Percentiles rank a stretch among this genome's conserved stretches.
These are phyloP conservation scores for Pleurotus pulmonarius DNA, from an alignment of 768 basidiomycete species.

Conservation along the genomic window DNA sequence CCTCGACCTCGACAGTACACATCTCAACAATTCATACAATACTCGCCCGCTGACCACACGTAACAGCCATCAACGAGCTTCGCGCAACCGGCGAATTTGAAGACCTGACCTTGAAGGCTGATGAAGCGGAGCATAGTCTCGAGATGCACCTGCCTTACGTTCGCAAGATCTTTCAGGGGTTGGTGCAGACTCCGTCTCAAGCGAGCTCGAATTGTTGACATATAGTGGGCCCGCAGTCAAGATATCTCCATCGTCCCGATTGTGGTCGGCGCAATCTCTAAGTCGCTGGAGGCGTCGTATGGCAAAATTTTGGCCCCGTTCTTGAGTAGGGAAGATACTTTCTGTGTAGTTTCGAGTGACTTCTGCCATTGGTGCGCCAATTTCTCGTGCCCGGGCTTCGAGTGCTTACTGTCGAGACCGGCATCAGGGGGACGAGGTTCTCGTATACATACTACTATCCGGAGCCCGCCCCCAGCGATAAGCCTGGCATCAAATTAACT, in stretches of 20 bases:
- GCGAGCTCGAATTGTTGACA: no score
- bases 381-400: background rate
- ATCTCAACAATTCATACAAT: background rate
- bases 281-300: constrained; percentile 54
- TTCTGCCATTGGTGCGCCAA: constrained; percentile 91
- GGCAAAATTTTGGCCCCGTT: constrained; percentile 79
- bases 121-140: constrained; percentile 95
- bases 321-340: constrained; percentile 70
- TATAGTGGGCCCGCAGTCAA: constrained; percentile 32
- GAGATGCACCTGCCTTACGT: constrained; percentile 98
- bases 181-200: constrained; percentile 14
- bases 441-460: constrained; percentile 88
- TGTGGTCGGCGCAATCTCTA: constrained; percentile 76
- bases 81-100: constrained; percentile 65
- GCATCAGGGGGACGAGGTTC: constrained; percentile 74
- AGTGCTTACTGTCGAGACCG: background rate
- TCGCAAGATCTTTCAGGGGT: constrained; percentile 82
- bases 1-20: constrained; percentile 72
- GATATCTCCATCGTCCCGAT: constrained; percentile 87
- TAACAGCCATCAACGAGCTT: constrained; percentile 64
- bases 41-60: constrained; percentile 5
- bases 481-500: constrained; percentile 47
- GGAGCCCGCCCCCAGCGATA: constrained; percentile 43
- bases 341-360: constrained; percentile 91
- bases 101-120: constrained; percentile 58